Conservation (phyloP, 148 eudicot species). For the Polygonum maritimum region DNA sequence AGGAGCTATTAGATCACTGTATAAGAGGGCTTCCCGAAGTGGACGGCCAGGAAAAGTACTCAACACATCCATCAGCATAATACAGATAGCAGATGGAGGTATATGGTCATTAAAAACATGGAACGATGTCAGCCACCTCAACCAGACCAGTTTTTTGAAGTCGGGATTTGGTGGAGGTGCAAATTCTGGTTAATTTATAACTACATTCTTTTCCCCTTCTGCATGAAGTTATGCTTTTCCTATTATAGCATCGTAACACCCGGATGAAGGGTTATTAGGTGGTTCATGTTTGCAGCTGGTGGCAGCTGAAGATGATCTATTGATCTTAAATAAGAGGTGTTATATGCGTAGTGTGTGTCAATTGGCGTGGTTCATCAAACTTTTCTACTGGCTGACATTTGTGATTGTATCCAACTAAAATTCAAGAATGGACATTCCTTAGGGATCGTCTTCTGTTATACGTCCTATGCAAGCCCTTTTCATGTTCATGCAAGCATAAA, state of each 20-base stretch:
- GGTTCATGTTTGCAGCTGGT: no score
- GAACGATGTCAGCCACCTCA: slow-evolving; percentile 80
- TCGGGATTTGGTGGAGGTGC: slow-evolving; percentile 83
- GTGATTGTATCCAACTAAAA: not conserved
- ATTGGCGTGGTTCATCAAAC: not conserved
- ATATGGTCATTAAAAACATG: slow-evolving; percentile 61
- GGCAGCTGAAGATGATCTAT: not conserved
- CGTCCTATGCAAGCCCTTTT: no score
- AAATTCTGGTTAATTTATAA: slow-evolving; percentile 45
- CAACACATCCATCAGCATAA: slow-evolving; percentile 66
- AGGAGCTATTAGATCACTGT: slow-evolving; percentile 62
- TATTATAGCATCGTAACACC: not conserved
- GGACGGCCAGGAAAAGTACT: slow-evolving; percentile 39
- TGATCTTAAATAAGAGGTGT: not conserved
- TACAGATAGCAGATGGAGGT: slow-evolving; percentile 46
- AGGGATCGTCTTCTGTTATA: no score
- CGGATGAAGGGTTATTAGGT: no score
- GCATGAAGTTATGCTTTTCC: not conserved
- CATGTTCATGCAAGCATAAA: no score
- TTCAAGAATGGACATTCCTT: no score
- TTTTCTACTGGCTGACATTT: not conserved
- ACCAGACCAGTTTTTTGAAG: slow-evolving; percentile 35
- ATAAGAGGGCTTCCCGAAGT: slow-evolving; percentile 39
- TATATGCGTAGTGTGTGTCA: not conserved
- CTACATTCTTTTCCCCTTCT: not conserved